phyloP scores from a whole-genome alignment of 2,329 filamentous ascomycete genomes.

The Colletotrichum sp. region DNA sequence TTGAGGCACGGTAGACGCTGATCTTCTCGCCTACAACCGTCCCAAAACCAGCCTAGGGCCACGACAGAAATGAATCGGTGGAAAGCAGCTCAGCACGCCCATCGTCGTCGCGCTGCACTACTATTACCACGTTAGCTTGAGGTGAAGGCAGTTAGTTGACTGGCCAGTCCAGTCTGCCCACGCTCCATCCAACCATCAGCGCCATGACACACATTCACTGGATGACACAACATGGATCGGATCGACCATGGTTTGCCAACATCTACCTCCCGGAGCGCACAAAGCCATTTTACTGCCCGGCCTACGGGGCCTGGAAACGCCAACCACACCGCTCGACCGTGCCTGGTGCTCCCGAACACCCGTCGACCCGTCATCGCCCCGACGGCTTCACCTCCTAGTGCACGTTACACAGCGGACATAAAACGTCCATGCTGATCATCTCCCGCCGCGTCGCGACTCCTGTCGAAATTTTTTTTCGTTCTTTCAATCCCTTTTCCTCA shows the following conservation, averaged over 20 bases:
- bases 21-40: background rate
- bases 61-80: background rate
- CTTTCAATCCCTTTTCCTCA: background rate
- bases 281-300: background rate
- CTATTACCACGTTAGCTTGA: background rate
- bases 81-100: background rate
- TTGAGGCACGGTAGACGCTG: background rate
- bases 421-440: background rate
- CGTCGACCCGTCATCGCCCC: background rate
- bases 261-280: background rate
- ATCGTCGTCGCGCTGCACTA: background rate
- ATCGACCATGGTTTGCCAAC: background rate
- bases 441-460: background rate
- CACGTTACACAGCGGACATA: background rate
- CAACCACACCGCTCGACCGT: background rate
- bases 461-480: background rate
- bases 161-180: background rate
- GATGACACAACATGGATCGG: background rate
- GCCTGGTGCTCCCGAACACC: constrained; percentile 7
- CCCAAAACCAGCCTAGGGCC: background rate
- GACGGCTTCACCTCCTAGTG: background rate
- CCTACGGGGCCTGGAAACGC: background rate
- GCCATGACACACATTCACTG: background rate
- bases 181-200: background rate
- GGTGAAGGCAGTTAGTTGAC: background rate